Base-by-base conservation (phyloP, 257 asterid species). In the Ilex asprella region DNA sequence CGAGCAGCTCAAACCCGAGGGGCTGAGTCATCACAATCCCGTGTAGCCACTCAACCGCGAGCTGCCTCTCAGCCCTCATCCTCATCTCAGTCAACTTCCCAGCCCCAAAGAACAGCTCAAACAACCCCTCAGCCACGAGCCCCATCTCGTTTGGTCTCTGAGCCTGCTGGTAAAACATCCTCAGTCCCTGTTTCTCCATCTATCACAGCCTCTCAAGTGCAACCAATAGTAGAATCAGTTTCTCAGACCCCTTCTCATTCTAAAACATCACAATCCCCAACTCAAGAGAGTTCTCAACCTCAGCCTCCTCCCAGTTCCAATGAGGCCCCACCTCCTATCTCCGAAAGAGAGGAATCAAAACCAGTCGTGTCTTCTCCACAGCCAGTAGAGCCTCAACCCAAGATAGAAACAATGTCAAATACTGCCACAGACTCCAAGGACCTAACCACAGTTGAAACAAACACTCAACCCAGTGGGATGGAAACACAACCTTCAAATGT, bases 11-110 rank as follows among this genome's bases (percentile, higher is more conserved):
- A 15, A 16, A 71, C 31, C 50, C 61, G 65, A 30, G 61, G 52
- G 39, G 27, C 67, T 43, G 70, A 58, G 71, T 51, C 75, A 31
- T 67, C 84, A 31, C 83, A 77, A 43, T 70, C 86, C 64, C 74
- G 49, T 31, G 57, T 66, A 46, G 41, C 71, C 41, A 58, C 82
- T 30, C 78, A 76, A 63, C 21, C 83, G 12, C 74, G 47, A 65
- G 27, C 27, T 21, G 27, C 57, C 39, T 61, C 64, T 53, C 56
- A 32, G 10, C 58, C 78, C 30, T 61, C 77, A 43, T 73, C 84
- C 35, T 78, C 81, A 29, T 61, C 76, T 60, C 69, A 60, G 21
- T 29, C 63, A 43, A 61, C 65, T 8, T 32, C 72, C 13, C 55
- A 58, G 35, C 63, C 56, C 13, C 59, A 75, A 41, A 58, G 73